phyloP scores from a whole-genome alignment of 768 basidiomycete genomes.

The Suillus cothurnatus region DNA sequence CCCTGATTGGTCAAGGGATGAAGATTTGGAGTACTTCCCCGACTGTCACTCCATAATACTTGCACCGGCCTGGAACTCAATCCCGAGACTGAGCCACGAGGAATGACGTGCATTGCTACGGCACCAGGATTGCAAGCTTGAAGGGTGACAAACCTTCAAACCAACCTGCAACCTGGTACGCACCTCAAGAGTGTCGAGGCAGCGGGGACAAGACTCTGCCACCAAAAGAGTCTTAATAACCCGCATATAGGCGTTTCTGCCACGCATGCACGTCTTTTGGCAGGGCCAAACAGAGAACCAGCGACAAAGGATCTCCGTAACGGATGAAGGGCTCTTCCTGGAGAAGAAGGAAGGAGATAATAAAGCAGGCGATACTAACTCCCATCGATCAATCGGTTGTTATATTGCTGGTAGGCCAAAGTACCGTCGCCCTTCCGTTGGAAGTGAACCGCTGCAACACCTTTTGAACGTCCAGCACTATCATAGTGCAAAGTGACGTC shows the following conservation, averaged over 20 bases:
- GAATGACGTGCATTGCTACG: conserved; percentile 25
- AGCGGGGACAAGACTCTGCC: conserved; percentile 34
- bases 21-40: conserved; percentile 30
- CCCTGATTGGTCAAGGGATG: conserved; percentile 37
- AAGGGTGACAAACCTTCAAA: conserved; percentile 33
- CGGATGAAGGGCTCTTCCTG: conserved; percentile 20
- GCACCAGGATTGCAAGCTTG: conserved; percentile 25
- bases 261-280: conserved; percentile 5
- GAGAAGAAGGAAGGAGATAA: conserved; percentile 33
- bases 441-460: conserved; percentile 87
- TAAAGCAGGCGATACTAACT: conserved; percentile 86
- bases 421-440: conserved; percentile 83
- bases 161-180: conserved; percentile 25
- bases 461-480: conserved; percentile 84
- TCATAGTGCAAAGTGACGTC: conserved; percentile 89
- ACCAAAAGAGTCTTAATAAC: conserved; percentile 29
- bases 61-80: conserved; percentile 35
- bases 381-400: conserved; percentile 99
- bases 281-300: conserved; percentile 23
- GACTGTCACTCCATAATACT: conserved; percentile 31
- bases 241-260: conserved; percentile 27
- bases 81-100: conserved; percentile 33
- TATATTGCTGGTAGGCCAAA: conserved; percentile 92
- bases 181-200: conserved; percentile 24
- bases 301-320: conserved; percentile 23